Evolutionary conservation across 352 stramenopile species (phyloP).

Genomic region (Phytopythium vexans): DNA sequence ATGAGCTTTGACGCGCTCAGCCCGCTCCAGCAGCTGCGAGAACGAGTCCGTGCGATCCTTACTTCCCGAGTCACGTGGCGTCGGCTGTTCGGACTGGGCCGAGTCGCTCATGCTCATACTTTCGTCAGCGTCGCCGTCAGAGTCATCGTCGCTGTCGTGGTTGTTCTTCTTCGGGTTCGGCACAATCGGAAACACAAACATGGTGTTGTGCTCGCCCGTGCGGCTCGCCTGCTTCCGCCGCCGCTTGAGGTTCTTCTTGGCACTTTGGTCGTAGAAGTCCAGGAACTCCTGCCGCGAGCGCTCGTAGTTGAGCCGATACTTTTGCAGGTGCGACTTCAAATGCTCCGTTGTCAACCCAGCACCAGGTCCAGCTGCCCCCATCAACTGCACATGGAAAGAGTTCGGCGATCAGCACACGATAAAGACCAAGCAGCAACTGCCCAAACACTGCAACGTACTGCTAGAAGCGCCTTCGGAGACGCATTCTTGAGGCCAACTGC

Average conservation of each 20-base stretch:
- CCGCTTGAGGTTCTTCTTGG: constrained; percentile 56
- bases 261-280: constrained; percentile 81
- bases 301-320: constrained; percentile 88
- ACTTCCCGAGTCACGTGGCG: constrained; percentile 2
- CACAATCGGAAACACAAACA: constrained; percentile 81
- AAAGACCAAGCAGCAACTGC: constrained; percentile 2
- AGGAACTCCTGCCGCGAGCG: constrained; percentile 83
- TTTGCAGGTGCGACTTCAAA: constrained; percentile 87
- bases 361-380: constrained; percentile 53
- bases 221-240: constrained; percentile 37
- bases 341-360: constrained; percentile 80
- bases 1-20: background rate
- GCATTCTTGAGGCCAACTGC: constrained; percentile 86
- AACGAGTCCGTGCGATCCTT: constrained; percentile 2
- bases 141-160: constrained; percentile 31
- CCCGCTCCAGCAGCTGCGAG: background rate
- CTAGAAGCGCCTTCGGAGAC: constrained; percentile 76
- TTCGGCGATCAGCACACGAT: constrained; percentile 4
- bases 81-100: constrained; percentile 5
- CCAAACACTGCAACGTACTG: constrained; percentile 27
- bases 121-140: constrained; percentile 26
- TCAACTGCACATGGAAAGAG: constrained; percentile 40
- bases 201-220: constrained; percentile 50
- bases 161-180: constrained; percentile 42
- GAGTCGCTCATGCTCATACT: constrained; percentile 11